Conservation (phyloP, 1,284 basidiomycete genomes). For the Peniophora sp. region DNA sequence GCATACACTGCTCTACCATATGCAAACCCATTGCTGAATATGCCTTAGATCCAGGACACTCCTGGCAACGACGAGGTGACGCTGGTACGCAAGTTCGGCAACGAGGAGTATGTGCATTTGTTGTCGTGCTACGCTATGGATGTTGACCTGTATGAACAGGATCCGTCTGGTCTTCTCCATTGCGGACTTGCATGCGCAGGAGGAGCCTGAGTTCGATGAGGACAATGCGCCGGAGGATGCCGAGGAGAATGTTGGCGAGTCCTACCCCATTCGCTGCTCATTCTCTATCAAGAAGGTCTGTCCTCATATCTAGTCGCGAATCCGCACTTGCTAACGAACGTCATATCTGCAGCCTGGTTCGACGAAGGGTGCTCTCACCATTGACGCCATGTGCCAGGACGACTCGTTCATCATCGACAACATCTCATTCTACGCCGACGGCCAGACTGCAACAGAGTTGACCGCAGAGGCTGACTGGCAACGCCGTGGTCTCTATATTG, state of each 20-base stretch:
- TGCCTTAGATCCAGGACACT: slow-evolving; percentile 59
- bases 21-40: background rate
- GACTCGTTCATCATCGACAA: slow-evolving; percentile 86
- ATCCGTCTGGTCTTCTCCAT: slow-evolving; percentile 81
- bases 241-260: slow-evolving; percentile 32
- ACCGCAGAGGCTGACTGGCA: slow-evolving; percentile 92
- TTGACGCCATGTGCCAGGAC: slow-evolving; percentile 80
- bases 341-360: slow-evolving; percentile 24
- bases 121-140: background rate
- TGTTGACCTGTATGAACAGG: slow-evolving; percentile 26
- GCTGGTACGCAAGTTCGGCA: slow-evolving; percentile 80
- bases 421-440: slow-evolving; percentile 78
- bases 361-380: slow-evolving; percentile 58
- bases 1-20: slow-evolving; percentile 13
- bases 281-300: slow-evolving; percentile 80
- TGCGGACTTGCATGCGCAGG: slow-evolving; percentile 56
- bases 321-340: no score
- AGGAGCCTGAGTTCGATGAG: slow-evolving; percentile 38
- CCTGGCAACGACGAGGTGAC: slow-evolving; percentile 78
- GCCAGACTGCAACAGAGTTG: slow-evolving; percentile 66
- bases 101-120: slow-evolving; percentile 67
- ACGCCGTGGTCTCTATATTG: slow-evolving; percentile 85
- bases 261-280: slow-evolving; percentile 70
- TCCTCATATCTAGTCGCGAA: no score
- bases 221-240: slow-evolving; percentile 27